Base-by-base conservation (phyloP, 768 basidiomycete species). In the Lactarius pseudohatsudake region DNA sequence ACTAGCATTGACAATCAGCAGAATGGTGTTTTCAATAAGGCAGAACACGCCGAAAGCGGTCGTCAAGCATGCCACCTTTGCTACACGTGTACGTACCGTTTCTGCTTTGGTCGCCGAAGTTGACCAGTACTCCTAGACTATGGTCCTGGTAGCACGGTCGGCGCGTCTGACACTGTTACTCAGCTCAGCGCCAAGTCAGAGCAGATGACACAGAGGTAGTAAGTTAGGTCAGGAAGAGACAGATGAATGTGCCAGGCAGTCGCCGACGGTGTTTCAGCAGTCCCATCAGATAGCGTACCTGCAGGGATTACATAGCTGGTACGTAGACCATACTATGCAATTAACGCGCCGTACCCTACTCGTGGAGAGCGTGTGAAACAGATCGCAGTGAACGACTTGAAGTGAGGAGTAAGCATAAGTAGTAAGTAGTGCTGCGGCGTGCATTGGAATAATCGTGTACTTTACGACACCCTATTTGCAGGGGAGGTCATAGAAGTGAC, bases 181-280 rank as follows among this genome's bases (percentile, higher is more conserved):
- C 69, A 75, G 58, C 74, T 78, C 28, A 71, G 75, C 64, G 68
- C 71, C 28, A 70, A 72, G 22, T 70, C 75, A 16, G 71, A 65
- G 65, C 32, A 76, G 57, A 82, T 77, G 70, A 85, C 83, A 85
- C 83, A 1, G 75, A 86, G 56, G 75, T 75, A 0, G 88, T 36
- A 36, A 38, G 10, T 10, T 87, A 22, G 85, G 85, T 83, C n/a
- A 77, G 78, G 0, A 80, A 89, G 71, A 88, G 87, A 4, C 79
- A 84, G 69, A 74, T 75, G 7, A 81, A 84, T 64, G 78, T 89
- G 2, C 79, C 79, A 81, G 8, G 74, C 77, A 15, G 79, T 78
- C 0, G 82, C 83, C 71, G 79, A 79, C 82, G 77, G 83, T 81
- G 75, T 72, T 4, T 30, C 58, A 4, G 6, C 36, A 7, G 28